Base-by-base conservation (phyloP, 164 flowering plant species). In the Magnolia sinica region DNA sequence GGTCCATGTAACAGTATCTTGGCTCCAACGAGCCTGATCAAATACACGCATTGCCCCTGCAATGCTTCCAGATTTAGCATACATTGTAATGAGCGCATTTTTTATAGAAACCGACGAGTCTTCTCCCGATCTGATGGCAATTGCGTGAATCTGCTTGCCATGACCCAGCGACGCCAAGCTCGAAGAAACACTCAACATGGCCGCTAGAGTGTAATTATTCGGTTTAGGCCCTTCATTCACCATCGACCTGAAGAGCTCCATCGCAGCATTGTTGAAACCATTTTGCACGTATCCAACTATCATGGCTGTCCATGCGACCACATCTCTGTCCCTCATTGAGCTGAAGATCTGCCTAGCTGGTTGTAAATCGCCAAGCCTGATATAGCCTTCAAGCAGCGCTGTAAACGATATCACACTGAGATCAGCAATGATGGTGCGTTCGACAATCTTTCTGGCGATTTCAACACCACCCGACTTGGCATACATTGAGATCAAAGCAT, bases 271-370 rank as follows among this genome's bases (percentile, higher is more conserved):
- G 52, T 85, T 81, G 69, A 86, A 80, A 24, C 94, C 92, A 77
- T 91, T 87, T 73, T 92, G 96, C 64, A 82, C 86, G 71, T 91
- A 91, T 7, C 97, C 98, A 1, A 91, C 97, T 72, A 93, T 87
- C 97, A 95, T 93, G 18, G 97, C 98, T 27, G 97, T 95, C 97
- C 98, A 95, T n/a, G 90, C 87, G 67, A 93, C 91, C 68, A 93
- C 97, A 85, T 95, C 98, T 49, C 82, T 83, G 45, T 86, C 86
- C 65, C 65, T 77, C 80, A 91, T 81, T 5, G 87, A 86, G 76
- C 91, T 87, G 79, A 95, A 95, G 27, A 92, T 85, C 74, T 81
- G 55, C 81, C 91, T 87, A 1, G 98, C 97, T 14, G 90, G 89
- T 63, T 75, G 75, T 22, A 95, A 68, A 68, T 95, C 89, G 51